These are phyloP conservation scores for Elaeis oleifera DNA, from an alignment of 202 grass and related monocot species.

Conservation along the genomic window DNA sequence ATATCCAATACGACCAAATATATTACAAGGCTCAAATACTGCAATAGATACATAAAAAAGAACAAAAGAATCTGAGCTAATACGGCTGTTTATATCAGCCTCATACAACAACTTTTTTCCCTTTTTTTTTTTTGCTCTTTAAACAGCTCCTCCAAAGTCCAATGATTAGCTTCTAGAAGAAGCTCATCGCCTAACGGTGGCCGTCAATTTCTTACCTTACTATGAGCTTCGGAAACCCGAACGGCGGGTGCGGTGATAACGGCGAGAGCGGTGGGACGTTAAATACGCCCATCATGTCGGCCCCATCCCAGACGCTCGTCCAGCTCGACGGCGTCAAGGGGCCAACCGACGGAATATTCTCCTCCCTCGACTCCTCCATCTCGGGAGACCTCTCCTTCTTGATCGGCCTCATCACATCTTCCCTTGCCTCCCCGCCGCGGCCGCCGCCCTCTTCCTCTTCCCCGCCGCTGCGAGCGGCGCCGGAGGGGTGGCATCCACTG, in stretches of 20 bases:
- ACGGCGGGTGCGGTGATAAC: constrained; percentile 28
- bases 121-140: too few relatives aligned
- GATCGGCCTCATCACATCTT: constrained; percentile 11
- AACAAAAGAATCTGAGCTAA: too few relatives aligned
- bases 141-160: too few relatives aligned
- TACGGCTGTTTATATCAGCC: too few relatives aligned
- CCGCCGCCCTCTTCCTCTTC: constrained; percentile 31
- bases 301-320: constrained; percentile 14
- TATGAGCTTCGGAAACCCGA: constrained; percentile 35
- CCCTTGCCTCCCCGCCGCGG: constrained; percentile 18
- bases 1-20: too few relatives aligned
- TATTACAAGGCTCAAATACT: too few relatives aligned
- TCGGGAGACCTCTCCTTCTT: constrained; percentile 13
- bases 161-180: too few relatives aligned
- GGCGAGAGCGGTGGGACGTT: constrained; percentile 37
- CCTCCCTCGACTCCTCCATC: not conserved
- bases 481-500: not conserved
- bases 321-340: constrained; percentile 31
- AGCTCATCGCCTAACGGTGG: too few relatives aligned
- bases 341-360: constrained; percentile 3
- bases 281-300: constrained; percentile 11
- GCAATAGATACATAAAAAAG: too few relatives aligned
- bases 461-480: not conserved
- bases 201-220: constrained; percentile 3
- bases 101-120: too few relatives aligned